These are phyloP conservation scores for Camellia oleifera DNA, from an alignment of 179 eudicot species.

Conservation along the genomic window DNA sequence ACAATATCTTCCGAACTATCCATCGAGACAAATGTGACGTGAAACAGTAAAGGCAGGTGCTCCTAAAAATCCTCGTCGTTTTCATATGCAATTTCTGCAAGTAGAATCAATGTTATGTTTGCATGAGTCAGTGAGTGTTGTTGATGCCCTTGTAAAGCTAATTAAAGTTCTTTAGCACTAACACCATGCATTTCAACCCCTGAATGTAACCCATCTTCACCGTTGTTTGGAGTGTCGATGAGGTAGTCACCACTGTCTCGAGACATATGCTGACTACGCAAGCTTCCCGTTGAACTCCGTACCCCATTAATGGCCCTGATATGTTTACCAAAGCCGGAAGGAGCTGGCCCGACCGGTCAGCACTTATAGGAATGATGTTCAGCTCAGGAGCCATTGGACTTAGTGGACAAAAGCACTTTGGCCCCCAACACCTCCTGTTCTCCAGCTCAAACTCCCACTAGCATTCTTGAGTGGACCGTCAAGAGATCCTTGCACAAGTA, in stretches of 20 bases:
- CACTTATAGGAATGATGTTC: slow-evolving; percentile 70
- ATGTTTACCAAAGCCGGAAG: slow-evolving; percentile 87
- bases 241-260: slow-evolving; percentile 96
- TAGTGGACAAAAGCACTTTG: slow-evolving; percentile 90
- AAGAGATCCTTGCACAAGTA: slow-evolving; percentile 93
- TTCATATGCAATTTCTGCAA: slow-evolving; percentile 97
- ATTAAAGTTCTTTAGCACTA: slow-evolving; percentile 91
- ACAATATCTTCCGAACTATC: slow-evolving; percentile 99
- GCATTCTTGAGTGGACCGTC: slow-evolving; percentile 87
- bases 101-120: slow-evolving; percentile 89
- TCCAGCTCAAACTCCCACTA: slow-evolving; percentile 95
- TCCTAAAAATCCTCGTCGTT: slow-evolving; percentile 96
- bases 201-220: slow-evolving; percentile 77
- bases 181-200: slow-evolving; percentile 66
- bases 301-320: slow-evolving; percentile 98
- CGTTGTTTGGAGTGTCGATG: slow-evolving; percentile 96
- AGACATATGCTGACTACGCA: slow-evolving; percentile 92
- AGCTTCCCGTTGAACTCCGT: slow-evolving; percentile 68
- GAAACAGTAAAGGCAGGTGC: slow-evolving; percentile 92
- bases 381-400: slow-evolving; percentile 94
- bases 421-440: slow-evolving; percentile 81
- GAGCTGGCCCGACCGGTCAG: slow-evolving; percentile 96
- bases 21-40: slow-evolving; percentile 97
- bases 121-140: slow-evolving; percentile 96
- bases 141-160: slow-evolving; percentile 97